phyloP scores from a whole-genome alignment of 371 early-diverging fungal species.

The Mortierella sp. region DNA sequence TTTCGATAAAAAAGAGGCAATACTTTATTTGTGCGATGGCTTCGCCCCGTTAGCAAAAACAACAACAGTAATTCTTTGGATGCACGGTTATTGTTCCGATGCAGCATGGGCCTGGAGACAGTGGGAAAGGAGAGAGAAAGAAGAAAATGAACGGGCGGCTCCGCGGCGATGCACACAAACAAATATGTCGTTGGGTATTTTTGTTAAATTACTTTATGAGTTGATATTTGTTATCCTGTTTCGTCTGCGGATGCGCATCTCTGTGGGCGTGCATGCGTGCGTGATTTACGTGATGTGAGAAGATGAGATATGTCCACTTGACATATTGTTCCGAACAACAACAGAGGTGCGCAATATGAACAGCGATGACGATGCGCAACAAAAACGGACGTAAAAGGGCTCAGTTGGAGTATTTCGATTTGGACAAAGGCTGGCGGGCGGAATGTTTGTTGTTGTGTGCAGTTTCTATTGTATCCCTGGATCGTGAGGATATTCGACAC shows the following conservation, averaged over 20 bases:
- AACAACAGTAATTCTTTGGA: background rate
- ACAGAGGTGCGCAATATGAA: background rate
- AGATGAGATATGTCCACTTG: background rate
- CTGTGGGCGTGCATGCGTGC: background rate
- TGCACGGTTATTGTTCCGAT: conserved; percentile 9
- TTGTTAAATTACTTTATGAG: background rate
- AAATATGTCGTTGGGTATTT: background rate
- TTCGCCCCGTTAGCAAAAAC: conserved; percentile 5
- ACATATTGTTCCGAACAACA: background rate
- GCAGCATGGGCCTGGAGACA: background rate
- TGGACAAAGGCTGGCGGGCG: background rate
- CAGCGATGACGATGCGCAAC: background rate
- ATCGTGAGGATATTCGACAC: background rate
- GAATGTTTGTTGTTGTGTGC: background rate
- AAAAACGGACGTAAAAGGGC: background rate
- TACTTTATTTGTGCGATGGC: background rate
- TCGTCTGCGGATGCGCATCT: background rate
- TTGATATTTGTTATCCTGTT: background rate
- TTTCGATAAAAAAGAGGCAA: background rate
- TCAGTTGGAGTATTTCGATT: background rate
- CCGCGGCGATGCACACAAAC: no score
- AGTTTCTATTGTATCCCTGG: background rate
- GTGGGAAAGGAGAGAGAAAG: background rate
- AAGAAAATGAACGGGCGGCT: background rate
- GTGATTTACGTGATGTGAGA: background rate